phyloP scores from a whole-genome alignment of 2,329 filamentous ascomycete genomes.

The Neofusicoccum sp. region DNA sequence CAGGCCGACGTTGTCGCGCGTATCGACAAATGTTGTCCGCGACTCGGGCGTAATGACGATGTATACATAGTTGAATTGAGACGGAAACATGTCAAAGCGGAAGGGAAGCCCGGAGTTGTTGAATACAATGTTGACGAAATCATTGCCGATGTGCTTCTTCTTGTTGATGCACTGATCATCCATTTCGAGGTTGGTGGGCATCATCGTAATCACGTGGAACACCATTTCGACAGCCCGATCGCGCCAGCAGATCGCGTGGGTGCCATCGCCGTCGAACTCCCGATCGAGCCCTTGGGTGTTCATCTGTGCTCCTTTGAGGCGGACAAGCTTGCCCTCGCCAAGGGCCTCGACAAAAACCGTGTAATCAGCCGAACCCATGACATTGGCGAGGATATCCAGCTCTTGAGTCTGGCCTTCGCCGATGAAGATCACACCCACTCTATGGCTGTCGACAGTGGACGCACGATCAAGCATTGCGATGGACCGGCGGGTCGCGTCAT shows the following conservation, averaged over 20 bases:
- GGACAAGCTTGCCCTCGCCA: constrained; percentile 68
- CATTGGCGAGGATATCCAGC: constrained; percentile 80
- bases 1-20: constrained; percentile 38
- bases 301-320: constrained; percentile 77
- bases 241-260: constrained; percentile 90
- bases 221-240: constrained; percentile 93
- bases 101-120: constrained; percentile 93
- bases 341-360: constrained; percentile 78
- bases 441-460: constrained; percentile 90
- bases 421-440: constrained; percentile 91
- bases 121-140: constrained; percentile 97
- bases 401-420: constrained; percentile 82
- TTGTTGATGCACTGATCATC: constrained; percentile 76
- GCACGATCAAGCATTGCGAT: constrained; percentile 81
- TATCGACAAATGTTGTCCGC: constrained; percentile 65
- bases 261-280: constrained; percentile 73
- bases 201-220: constrained; percentile 94
- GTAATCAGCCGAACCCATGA: constrained; percentile 83
- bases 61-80: constrained; percentile 94
- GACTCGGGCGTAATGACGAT: constrained; percentile 93
- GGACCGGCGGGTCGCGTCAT: constrained; percentile 69
- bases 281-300: constrained; percentile 91
- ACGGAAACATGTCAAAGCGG: constrained; percentile 86
- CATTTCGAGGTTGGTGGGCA: constrained; percentile 80
- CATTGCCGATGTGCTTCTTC: constrained; percentile 94